Percentiles rank a stretch among this genome's conserved stretches.
phyloP scores from a whole-genome alignment of 2,329 filamentous ascomycete species.

The Botrytis fabae region DNA sequence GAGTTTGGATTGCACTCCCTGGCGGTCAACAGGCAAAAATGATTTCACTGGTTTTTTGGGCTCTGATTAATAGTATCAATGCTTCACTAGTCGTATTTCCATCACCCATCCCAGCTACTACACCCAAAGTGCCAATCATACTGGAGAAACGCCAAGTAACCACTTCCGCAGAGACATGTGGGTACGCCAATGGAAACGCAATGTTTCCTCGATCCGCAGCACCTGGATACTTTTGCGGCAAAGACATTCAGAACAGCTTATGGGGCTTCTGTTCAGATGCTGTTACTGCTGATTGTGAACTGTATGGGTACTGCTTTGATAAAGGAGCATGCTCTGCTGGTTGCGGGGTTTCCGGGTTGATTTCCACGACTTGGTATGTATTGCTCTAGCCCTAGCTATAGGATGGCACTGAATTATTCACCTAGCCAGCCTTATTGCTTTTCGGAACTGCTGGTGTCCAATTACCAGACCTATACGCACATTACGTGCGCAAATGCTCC shows the following conservation, averaged over 20 bases:
- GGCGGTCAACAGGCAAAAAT: background rate
- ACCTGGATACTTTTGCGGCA: background rate
- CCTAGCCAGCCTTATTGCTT: background rate
- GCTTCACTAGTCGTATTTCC: background rate
- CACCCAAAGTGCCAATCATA: background rate
- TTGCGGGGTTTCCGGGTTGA: background rate
- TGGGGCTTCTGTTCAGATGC: background rate
- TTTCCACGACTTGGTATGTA: background rate
- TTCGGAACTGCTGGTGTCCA: background rate
- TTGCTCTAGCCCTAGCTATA: background rate
- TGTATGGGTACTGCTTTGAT: background rate
- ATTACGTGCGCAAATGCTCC: background rate
- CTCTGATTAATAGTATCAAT: background rate
- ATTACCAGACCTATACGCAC: background rate
- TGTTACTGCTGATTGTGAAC: background rate
- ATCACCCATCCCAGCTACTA: background rate
- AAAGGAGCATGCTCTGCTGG: background rate
- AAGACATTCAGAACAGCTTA: background rate
- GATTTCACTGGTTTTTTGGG: background rate
- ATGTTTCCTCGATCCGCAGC: background rate
- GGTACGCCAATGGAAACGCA: background rate
- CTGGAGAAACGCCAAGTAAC: background rate
- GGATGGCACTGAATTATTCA: background rate
- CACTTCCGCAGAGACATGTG: background rate
- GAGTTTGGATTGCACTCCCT: background rate